Evolutionary conservation across 257 asterid species (phyloP).

Genomic region (Eustoma russellianum): DNA sequence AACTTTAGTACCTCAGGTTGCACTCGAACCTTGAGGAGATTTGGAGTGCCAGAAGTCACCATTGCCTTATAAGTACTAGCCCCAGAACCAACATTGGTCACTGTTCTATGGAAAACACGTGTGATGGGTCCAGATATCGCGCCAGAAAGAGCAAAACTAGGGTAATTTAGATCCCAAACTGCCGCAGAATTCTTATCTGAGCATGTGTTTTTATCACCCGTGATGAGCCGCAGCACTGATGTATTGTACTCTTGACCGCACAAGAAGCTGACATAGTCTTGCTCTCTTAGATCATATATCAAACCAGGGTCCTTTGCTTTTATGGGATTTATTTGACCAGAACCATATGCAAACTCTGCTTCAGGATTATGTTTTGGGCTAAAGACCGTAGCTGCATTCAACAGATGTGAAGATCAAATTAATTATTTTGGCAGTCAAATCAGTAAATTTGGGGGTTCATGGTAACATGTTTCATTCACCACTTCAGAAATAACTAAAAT

Average conservation of each 20-base stretch:
- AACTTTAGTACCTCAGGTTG: conserved; percentile 31
- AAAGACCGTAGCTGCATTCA: conserved; percentile 37
- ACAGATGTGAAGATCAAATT: too few relatives aligned
- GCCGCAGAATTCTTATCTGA: conserved; percentile 29
- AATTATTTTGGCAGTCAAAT: too few relatives aligned
- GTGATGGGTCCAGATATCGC: conserved; percentile 1
- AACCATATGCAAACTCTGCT: conserved; percentile 58
- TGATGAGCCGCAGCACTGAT: conserved; percentile 28
- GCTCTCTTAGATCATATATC: conserved; percentile 40
- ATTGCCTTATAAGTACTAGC: conserved; percentile 35
- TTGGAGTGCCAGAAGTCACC: conserved; percentile 8
- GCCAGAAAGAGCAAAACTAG: conserved; percentile 39
- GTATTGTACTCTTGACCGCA: conserved; percentile 68
- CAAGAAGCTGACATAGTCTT: conserved; percentile 43
- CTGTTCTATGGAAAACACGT: conserved; percentile 32
- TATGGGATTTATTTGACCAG: conserved; percentile 63
- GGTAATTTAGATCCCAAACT: conserved; percentile 54
- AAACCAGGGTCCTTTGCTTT: conserved; percentile 54
- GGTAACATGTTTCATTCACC: too few relatives aligned
- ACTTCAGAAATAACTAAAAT: too few relatives aligned
- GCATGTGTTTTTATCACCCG: conserved; percentile 46
- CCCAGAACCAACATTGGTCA: conserved; percentile 54
- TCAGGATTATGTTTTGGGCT: conserved; percentile 27
- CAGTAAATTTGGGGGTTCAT: too few relatives aligned
- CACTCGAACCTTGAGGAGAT: conserved; percentile 25